Evolutionary conservation across 2,329 filamentous ascomycete species (phyloP).

Genomic region (Trichoderma breve): DNA sequence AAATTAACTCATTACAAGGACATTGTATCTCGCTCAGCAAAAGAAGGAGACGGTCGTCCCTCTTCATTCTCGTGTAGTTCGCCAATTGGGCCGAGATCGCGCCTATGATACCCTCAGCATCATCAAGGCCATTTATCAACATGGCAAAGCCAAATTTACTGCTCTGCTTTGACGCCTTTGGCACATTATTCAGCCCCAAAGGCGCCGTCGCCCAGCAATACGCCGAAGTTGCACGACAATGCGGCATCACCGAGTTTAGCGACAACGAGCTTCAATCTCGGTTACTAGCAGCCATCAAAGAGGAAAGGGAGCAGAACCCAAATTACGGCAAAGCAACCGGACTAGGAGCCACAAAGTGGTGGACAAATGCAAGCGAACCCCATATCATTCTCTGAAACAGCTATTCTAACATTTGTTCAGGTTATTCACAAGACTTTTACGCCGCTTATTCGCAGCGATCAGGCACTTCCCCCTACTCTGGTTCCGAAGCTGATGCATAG

Average conservation of each 20-base stretch:
- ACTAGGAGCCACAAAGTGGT: conserved; percentile 55
- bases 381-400: neutral
- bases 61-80: neutral
- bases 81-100: neutral
- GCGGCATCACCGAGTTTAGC: conserved; percentile 46
- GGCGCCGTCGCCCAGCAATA: conserved; percentile 54
- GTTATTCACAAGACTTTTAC: conserved; percentile 55
- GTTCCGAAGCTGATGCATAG: conserved; percentile 48
- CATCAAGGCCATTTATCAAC: neutral
- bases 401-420: conserved; percentile 31
- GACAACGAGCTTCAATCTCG: conserved; percentile 40
- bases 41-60: neutral
- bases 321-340: conserved; percentile 57
- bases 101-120: neutral
- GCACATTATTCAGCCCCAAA: conserved; percentile 58
- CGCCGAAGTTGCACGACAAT: conserved; percentile 46
- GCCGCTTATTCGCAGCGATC: conserved; percentile 34
- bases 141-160: conserved; percentile 45
- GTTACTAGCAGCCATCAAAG: conserved; percentile 45
- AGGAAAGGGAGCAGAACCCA: conserved; percentile 46
- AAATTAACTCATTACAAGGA: neutral
- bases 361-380: conserved; percentile 51
- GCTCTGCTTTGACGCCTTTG: conserved; percentile 63
- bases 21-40: neutral
- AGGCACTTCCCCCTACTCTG: conserved; percentile 44